Base-by-base conservation (phyloP, 495 filamentous ascomycete genomes). In the Penicillium goetzii region DNA sequence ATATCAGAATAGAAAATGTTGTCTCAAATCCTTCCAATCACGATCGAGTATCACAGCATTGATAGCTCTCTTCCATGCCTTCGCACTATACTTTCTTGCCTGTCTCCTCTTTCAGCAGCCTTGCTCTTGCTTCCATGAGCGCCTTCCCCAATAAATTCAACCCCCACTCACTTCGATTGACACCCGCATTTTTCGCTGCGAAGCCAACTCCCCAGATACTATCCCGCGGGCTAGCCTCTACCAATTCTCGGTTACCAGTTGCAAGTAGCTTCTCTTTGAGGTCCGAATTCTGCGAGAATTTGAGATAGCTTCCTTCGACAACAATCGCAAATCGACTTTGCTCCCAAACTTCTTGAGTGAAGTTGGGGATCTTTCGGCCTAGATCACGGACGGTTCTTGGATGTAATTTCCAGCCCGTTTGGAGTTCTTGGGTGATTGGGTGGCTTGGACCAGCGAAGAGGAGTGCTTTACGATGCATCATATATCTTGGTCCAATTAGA, bases 391-490 rank as follows among this genome's bases (percentile, higher is more conserved):
- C 2, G 2, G 6, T 11, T 2, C 50, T 28, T 33, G 50, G 50
- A 3, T 53, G 26, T 23, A 53, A n/a, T 3, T 53, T 53, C 50
- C 50, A 53, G 7, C 50, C 26, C 2, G n/a, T 53, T 8, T 30
- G 26, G 28, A 53, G 14, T 33, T 53, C 50, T 9, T n/a, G 50
- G 2, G 26, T 19, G 8, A 53, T 53, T n/a, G 50, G 50, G n/a
- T 53, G 50, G 7, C 15, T 9, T 19, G 50, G 50, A 4, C 50
- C 50, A 28, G 50, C 50, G 28, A 53, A 53, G 26, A 53, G 50
- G 26, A 53, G 26, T 14, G 50, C 50, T 53, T 53, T 53, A 0
- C 50, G 50, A 32, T 53, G 50, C 50, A 53, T 53, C 50, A 53
- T 53, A 21, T 33, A 53, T 17, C 50, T 53, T 1, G n/a, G 5